phyloP scores from a whole-genome alignment of 139 green algal species.

The Volvox africanus region DNA sequence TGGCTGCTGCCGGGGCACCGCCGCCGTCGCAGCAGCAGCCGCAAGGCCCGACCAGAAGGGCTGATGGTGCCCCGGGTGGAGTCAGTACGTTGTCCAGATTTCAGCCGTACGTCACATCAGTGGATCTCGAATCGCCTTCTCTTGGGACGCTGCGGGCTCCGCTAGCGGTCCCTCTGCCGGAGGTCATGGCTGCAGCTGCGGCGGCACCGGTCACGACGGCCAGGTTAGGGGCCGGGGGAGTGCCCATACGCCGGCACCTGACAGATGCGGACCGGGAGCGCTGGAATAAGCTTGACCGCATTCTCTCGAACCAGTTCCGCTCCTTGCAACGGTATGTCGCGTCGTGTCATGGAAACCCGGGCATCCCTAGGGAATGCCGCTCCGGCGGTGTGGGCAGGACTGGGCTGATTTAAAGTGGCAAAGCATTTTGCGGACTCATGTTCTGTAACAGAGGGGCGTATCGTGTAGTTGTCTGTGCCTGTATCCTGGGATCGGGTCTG shows the following conservation, averaged over 20 bases:
- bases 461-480: neutral
- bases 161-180: slow-evolving; percentile 41
- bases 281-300: slow-evolving; percentile 47
- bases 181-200: slow-evolving; percentile 43
- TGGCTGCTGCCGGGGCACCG: neutral
- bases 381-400: too few species aligned
- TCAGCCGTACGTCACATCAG: slow-evolving; percentile 22
- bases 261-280: slow-evolving; percentile 38
- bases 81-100: neutral
- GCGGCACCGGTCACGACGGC: neutral
- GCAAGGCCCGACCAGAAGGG: neutral
- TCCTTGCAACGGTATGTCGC: slow-evolving; percentile 31
- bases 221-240: neutral
- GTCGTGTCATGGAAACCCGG: neutral
- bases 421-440: neutral
- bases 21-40: neutral
- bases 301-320: slow-evolving; percentile 40
- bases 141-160: slow-evolving; percentile 42
- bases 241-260: slow-evolving; percentile 33
- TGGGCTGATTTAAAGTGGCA: neutral
- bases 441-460: neutral
- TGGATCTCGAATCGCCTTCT: slow-evolving; percentile 43
- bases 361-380: too few species aligned
- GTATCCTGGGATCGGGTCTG: neutral
- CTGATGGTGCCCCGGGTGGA: too few species aligned